These are phyloP conservation scores for Hypoxylon subgilvum DNA, from an alignment of 495 filamentous ascomycete species.

Conservation along the genomic window DNA sequence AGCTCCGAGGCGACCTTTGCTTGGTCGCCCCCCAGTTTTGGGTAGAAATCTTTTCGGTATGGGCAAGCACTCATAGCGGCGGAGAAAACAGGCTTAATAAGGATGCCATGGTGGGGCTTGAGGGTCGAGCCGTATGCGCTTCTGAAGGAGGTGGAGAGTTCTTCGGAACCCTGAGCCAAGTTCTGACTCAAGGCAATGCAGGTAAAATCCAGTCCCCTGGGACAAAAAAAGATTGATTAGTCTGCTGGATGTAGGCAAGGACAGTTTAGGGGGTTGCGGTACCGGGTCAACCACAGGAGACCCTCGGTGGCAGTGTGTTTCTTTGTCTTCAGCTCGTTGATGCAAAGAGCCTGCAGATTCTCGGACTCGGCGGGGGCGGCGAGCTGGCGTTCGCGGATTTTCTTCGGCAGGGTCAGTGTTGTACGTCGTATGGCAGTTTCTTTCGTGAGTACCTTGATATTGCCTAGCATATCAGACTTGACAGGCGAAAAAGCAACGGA, in stretches of 20 bases:
- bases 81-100: conserved; percentile 87
- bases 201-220: conserved; percentile 91
- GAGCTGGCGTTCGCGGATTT: conserved; percentile 84
- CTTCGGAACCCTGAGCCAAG: conserved; percentile 65
- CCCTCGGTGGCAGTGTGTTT: conserved; percentile 87
- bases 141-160: conserved; percentile 87
- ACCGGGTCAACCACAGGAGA: conserved; percentile 91
- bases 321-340: conserved; percentile 85
- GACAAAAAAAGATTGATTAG: conserved; percentile 10
- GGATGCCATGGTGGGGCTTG: conserved; percentile 84
- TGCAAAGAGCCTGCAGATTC: conserved; percentile 80
- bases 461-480: conserved; percentile 88
- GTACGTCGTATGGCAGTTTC: background rate
- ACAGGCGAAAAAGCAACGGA: conserved; percentile 82
- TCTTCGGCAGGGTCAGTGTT: conserved; percentile 60
- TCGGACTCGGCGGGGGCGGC: conserved; percentile 76
- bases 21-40: conserved; percentile 75
- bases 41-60: conserved; percentile 88
- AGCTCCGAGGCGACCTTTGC: conserved; percentile 66
- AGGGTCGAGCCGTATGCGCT: conserved; percentile 81
- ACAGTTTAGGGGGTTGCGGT: conserved; percentile 27
- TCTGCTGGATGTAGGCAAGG: background rate
- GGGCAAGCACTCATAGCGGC: conserved; percentile 91
- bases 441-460: conserved; percentile 73
- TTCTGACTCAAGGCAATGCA: conserved; percentile 81